Percentiles rank a stretch among this genome's conserved stretches.
Conservation (phyloP, 306 rosid genomes). For the Acacia crassicarpa region DNA sequence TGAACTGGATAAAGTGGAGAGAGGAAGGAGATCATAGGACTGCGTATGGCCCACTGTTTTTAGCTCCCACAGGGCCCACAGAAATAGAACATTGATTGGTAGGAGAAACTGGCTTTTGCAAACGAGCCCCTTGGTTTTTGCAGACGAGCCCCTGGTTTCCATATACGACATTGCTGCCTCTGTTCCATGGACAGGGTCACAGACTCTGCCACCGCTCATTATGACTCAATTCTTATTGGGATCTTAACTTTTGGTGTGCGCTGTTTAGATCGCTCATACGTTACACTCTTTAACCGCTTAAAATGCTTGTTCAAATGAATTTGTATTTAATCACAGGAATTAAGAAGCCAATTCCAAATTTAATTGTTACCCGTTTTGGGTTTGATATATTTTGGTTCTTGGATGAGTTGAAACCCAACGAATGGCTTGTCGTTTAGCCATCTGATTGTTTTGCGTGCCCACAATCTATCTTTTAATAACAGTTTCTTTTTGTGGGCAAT, state of each 20-base stretch:
- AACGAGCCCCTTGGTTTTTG: constrained; percentile 39
- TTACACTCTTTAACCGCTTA: background rate
- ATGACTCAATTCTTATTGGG: background rate
- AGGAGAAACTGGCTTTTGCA: constrained; percentile 29
- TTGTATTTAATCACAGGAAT: background rate
- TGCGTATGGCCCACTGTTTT: constrained; percentile 42
- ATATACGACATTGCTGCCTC: background rate
- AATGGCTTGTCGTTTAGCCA: background rate
- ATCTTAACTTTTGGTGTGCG: background rate
- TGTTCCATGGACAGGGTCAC: background rate
- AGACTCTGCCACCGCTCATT: constrained; percentile 11
- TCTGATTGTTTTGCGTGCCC: background rate
- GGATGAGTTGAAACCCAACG: background rate
- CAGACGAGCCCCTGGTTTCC: constrained; percentile 40
- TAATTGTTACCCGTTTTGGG: background rate
- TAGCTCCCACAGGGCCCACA: constrained; percentile 29
- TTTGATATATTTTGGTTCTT: background rate
- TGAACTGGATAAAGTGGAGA: background rate
- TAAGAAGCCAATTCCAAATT: constrained; percentile 9
- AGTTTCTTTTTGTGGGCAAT: background rate
- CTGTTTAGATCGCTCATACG: background rate
- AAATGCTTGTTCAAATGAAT: background rate
- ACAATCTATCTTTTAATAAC: background rate
- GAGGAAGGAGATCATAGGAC: constrained; percentile 8
- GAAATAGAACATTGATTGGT: constrained; percentile 1